Base-by-base conservation (phyloP, 2,329 filamentous ascomycete genomes). In the Amphichorda felina region DNA sequence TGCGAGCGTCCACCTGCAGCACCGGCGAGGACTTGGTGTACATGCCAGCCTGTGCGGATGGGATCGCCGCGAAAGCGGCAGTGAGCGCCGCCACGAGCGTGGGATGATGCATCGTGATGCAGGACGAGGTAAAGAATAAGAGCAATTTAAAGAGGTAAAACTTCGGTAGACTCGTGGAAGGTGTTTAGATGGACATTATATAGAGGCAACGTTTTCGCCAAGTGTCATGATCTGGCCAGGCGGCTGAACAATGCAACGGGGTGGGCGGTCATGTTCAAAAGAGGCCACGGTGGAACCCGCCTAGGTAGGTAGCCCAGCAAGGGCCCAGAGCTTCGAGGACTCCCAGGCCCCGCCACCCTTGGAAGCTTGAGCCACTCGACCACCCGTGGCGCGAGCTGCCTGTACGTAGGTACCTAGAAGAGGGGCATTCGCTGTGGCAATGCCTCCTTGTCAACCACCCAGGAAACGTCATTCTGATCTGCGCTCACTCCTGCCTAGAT, bases 11-110 rank as follows among this genome's bases (percentile, higher is more conserved):
- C 44, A 96, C 63, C 57, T 93, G 85, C 30, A 96, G 57, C 30
- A 98, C 91, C 10, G 84, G 78, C 2, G 88, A 95, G 55, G 71
- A 83, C 64, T 89, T 93, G 40, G 76, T 64, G 63, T 98, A 98
- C 40, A 98, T 59, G 45, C 75, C 76, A 44, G 82, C 80, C 36
- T 78, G 75, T 38, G 70, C 71, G 34, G 70, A 69, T 21, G 81
- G 75, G 35, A 83, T 53, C 38, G 75, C 68, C 41, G 82, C 71
- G 43, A 91, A 64, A 33, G 84, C 60, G 40, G 76, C 75, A 18
- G 53, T 48, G 36, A 60, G 41, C n/a, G 51, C 51, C 30, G 53
- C 61, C 51, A 76, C 52, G 34, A 66, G 56, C 42, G 62, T 57
- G 50, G 65, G 54, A 41, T 64, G 65, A 52, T 73, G 69, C 73